Base-by-base conservation (phyloP, 805 yeast species). In the Saccharomyces jurei region DNA sequence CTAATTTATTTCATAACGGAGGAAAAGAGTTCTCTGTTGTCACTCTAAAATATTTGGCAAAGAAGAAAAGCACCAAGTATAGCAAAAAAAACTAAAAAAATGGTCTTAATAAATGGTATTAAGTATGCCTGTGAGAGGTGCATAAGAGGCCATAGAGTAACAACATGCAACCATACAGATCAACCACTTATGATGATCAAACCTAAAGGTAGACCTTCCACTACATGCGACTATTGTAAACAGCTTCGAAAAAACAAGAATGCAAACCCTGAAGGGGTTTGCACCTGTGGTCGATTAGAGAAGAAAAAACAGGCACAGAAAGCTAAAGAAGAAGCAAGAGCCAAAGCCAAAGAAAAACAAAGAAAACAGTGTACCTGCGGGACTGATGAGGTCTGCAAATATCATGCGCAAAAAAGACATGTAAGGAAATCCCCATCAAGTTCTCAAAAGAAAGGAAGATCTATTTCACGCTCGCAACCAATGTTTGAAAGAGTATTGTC, bases 101-200 rank as follows among this genome's bases (percentile, higher is more conserved):
- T 91, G 97, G 97, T 92, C 54, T 76, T 89, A 52, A 84, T 92
- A 52, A 89, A 90, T 64, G 98, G 97, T 41, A 85, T 88, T 60
- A 92, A 94, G 68, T 92, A 90, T 71, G 98, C 99, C 56, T 92
- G 99, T 70, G 96, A 90, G 60, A 76, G 97, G 56, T 92, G 99
- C 71, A 91, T 94, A 50, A 79, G 99, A 57, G 99, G 99, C 48
- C 99, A 94, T 67, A 77, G 99, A 52, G 99, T 92, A 49, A 87
- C 97, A 1, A 83, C 96, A 2, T 94, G 99, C 71, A 84, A 86
- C 48, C 99, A 94, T 69, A 82, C 91, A 0, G 96, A 94, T 61
- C 89, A 88, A 65, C 95, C 96, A 4, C 74, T 94, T 61, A 85
- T 87, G 67, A 86, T 86, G 87, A 92, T 94, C 69, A 94, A 94